phyloP scores from a whole-genome alignment of 2,329 filamentous ascomycete genomes.

The Thielaviopsis cerberus region DNA sequence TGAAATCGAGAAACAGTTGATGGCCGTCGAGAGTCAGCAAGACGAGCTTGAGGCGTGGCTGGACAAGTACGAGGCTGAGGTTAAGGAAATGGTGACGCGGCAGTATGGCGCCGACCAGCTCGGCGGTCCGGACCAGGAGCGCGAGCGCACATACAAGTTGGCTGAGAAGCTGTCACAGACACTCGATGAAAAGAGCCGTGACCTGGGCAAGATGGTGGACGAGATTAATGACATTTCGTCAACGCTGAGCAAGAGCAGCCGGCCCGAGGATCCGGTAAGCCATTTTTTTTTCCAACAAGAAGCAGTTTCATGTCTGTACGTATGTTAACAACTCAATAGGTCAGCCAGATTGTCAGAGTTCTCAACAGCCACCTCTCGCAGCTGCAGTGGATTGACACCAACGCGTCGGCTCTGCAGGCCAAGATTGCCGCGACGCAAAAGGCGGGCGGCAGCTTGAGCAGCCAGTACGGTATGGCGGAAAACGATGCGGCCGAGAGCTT shows the following conservation, averaged over 20 bases:
- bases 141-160: conserved; percentile 87
- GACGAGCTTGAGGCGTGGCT: conserved; percentile 76
- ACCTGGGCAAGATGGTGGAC: conserved; percentile 88
- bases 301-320: conserved; percentile 4
- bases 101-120: conserved; percentile 62
- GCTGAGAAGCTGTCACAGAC: conserved; percentile 84
- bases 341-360: conserved; percentile 87
- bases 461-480: conserved; percentile 39
- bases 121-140: conserved; percentile 80
- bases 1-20: conserved; percentile 83
- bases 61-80: conserved; percentile 77
- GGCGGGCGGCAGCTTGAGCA: conserved; percentile 44
- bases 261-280: conserved; percentile 71
- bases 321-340: conserved; percentile 26
- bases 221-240: conserved; percentile 92
- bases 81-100: conserved; percentile 71
- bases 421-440: conserved; percentile 74
- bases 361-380: conserved; percentile 85
- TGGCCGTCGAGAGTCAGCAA: conserved; percentile 79
- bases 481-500: conserved; percentile 71
- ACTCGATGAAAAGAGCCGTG: conserved; percentile 82
- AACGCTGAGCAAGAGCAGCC: conserved; percentile 71
- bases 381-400: conserved; percentile 81
- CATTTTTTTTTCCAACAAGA: conserved; percentile 11
- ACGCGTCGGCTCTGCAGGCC: conserved; percentile 59